Evolutionary conservation across 2,329 filamentous ascomycete genomes (phyloP), one percentile per base, ranked within the genome.

Genomic region (Talaromyces sp.): DNA sequence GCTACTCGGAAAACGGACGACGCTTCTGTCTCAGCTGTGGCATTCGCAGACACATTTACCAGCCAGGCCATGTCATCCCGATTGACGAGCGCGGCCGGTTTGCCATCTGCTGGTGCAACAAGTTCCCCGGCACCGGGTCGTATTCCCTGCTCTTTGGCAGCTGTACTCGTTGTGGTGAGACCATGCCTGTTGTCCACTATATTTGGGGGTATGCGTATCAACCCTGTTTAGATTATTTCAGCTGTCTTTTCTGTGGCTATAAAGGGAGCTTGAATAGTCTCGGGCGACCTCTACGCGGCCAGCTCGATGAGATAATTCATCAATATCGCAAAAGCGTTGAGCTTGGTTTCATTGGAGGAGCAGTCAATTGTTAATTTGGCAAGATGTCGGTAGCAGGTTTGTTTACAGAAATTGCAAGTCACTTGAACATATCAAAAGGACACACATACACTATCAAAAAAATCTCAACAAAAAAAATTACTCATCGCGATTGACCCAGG

Each of bases 11-110:
- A 7, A 62, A 26, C 24, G 26, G 13, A n/a, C 60, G 60, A 21
- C 56, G 60, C 9, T 59, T 58, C 53, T 62, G 60, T 49, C 29
- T 62, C 7, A 56, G 60, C 35, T 62, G 60, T 31, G 60, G 60
- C n/a, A 52, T 62, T 24, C 53, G 41, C 27, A 62, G 55, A 10
- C 56, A 59, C 46, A 58, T 62, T 11, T 62, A 62, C 27, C 29
- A 51, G 24, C 55, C 55, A 2, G 59, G 59, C 14, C 49, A 61
- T 26, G 29, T 58, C 24, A 61, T 58, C 19, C 50, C 50, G 3
- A 55, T 61, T 31, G 50, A 38, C 21, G 38, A 46, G 41, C 35
- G 38, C 38, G 38, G 26, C 26, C 13, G n/a, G 13, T 58, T 61
- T 46, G 52, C 21, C 17, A 31, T 61, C 19, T 61, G 59, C 31